Evolutionary conservation across 768 basidiomycete genomes (phyloP).

Genomic region (Macrocybe gigantea): DNA sequence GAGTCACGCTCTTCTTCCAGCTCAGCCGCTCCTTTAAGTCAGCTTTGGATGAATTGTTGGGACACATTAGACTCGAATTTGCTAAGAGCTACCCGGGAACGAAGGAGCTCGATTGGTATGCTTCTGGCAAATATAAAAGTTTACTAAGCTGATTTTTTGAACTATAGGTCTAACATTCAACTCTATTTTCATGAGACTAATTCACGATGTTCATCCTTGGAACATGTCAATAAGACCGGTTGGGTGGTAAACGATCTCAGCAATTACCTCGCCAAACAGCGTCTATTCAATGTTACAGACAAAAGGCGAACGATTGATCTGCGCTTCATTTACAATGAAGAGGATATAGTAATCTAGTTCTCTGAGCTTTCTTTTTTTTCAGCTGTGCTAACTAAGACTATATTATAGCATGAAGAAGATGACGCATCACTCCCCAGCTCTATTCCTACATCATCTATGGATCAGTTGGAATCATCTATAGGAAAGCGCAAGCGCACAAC

Average conservation of each 20-base stretch:
- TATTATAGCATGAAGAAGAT: not conserved
- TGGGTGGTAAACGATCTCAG: not conserved
- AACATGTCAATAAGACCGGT: not conserved
- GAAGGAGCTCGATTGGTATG: not conserved
- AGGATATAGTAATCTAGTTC: not conserved
- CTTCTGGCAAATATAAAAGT: not conserved
- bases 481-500: not conserved
- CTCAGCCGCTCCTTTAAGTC: not conserved
- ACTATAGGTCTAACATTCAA: not conserved
- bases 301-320: not conserved
- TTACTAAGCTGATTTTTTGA: not conserved
- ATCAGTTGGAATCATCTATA: no score
- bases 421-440: not conserved
- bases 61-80: not conserved
- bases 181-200: not conserved
- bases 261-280: not conserved
- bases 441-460: no score
- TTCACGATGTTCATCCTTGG: not conserved
- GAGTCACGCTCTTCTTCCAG: not conserved
- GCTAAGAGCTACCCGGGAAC: not conserved
- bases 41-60: conserved; percentile 1
- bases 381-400: not conserved
- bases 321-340: not conserved
- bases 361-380: not conserved
- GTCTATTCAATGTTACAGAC: not conserved